These are phyloP conservation scores for Vanderwaltozyma verrucispora DNA, from an alignment of 805 yeast species.

Conservation along the genomic window DNA sequence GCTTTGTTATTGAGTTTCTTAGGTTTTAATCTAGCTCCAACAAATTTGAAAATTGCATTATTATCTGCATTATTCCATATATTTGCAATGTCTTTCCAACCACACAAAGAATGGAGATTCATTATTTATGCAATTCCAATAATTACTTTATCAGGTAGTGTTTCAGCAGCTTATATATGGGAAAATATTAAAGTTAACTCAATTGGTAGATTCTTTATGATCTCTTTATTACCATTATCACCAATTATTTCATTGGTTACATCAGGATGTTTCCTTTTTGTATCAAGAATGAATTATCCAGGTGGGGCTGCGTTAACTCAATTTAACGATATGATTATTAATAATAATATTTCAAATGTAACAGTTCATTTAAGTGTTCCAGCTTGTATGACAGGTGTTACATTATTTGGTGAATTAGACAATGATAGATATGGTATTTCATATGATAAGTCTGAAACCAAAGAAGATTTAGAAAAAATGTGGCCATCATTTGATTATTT, in stretches of 20 bases:
- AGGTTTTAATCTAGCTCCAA: constrained; percentile 31
- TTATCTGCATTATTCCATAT: constrained; percentile 46
- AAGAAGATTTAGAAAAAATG: constrained; percentile 25
- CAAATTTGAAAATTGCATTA: constrained; percentile 36
- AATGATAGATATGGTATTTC: constrained; percentile 22
- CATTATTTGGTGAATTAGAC: constrained; percentile 60
- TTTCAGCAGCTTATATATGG: constrained; percentile 39
- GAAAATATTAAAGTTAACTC: constrained; percentile 24
- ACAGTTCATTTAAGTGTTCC: constrained; percentile 68
- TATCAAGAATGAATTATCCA: constrained; percentile 74
- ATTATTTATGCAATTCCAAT: constrained; percentile 67
- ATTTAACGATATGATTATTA: constrained; percentile 38
- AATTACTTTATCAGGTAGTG: constrained; percentile 52
- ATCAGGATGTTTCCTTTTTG: constrained; percentile 44
- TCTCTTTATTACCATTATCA: constrained; percentile 26
- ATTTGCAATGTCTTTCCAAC: constrained; percentile 62
- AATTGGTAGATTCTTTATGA: constrained; percentile 17
- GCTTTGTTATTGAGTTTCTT: constrained; percentile 31
- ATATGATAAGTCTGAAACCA: constrained; percentile 72
- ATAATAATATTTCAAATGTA: constrained; percentile 16
- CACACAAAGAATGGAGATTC: constrained; percentile 94
- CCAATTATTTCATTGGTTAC: constrained; percentile 29
- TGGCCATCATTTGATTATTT: constrained; percentile 45
- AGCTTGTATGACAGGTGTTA: constrained; percentile 81
- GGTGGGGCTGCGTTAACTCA: constrained; percentile 66